Percentiles rank a stretch among this genome's conserved stretches.
phyloP scores from a whole-genome alignment of 306 rosid species.

The Glycine tomentella region DNA sequence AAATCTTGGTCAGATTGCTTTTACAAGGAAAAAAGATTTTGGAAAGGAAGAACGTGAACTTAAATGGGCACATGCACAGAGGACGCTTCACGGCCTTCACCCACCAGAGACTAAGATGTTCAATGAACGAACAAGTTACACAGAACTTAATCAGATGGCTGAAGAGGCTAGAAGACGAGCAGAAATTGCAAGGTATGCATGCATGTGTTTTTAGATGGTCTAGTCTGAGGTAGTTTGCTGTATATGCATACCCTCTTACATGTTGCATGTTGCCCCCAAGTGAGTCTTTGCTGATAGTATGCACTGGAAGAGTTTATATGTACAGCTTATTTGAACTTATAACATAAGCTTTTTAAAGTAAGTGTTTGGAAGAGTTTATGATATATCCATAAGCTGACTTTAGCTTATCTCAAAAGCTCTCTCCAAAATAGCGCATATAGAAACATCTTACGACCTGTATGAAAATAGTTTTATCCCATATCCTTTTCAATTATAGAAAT shows the following conservation, averaged over 20 bases:
- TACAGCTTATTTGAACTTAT: not conserved
- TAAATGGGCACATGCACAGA: constrained; percentile 84
- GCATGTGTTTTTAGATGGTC: constrained; percentile 4
- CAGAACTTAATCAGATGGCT: constrained; percentile 84
- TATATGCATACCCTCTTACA: not conserved
- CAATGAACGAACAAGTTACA: constrained; percentile 53
- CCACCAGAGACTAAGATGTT: constrained; percentile 70
- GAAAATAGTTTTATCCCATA: not conserved
- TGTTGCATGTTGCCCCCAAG: not conserved
- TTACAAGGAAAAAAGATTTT: constrained; percentile 80
- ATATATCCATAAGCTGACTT: not conserved
- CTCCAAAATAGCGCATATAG: not conserved
- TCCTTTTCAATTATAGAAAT: no score
- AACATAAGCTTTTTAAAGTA: not conserved
- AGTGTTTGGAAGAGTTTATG: not conserved
- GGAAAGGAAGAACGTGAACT: constrained; percentile 88
- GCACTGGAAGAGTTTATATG: not conserved
- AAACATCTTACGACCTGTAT: not conserved
- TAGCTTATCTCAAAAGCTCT: not conserved
- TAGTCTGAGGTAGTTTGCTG: not conserved
- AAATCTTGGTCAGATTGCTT: constrained; percentile 66
- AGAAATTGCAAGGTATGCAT: constrained; percentile 82
- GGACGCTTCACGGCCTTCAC: constrained; percentile 90
- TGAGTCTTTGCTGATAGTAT: not conserved
- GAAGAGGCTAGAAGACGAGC: constrained; percentile 88